Evolutionary conservation across 331 rosid genomes (phyloP), one percentile per base, ranked within the genome.

Genomic region (Quercus tomentella): DNA sequence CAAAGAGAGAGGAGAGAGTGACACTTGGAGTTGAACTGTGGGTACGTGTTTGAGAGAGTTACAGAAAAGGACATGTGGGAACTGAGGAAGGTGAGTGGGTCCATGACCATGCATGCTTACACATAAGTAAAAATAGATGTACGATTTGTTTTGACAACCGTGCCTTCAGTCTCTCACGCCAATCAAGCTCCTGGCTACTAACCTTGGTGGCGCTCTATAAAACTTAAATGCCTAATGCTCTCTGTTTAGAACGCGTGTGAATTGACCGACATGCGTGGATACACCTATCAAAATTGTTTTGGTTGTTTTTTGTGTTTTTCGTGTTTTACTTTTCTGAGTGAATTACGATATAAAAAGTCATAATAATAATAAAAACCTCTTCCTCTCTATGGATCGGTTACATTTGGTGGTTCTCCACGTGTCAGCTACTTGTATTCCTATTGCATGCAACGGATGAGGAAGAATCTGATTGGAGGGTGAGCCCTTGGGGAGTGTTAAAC

Each of bases 201-300:
- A 56, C 33, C 3, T n/a, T 56, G 72, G 4, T 74, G 66, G 67
- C 15, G 79, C 70, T 33, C 43, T 69, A 17, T 58, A 20, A 63
- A n/a, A 43, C 30, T 56, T 12, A 56, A 67, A 10, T 1, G 54
- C 54, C 17, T 12, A 75, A 67, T 72, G 35, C 63, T 4, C 25
- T 76, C 75, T 51, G 71, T 54, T 80, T 22, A 78, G 67, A 88
- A 93, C 97, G 92, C 90, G 95, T 90, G 96, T 86, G 89, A 71
- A 33, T 70, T 76, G 91, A 77, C 84, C 71, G 70, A 71, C 97
- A 90, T 92, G 93, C 97, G 92, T 87, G 94, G 80, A 73, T 87
- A 91, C 96, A 89, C 92, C 91, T 90, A 88, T 81, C 76, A 80
- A 81, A 76, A 83, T 86, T 87, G 93, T 87, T 75, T 87, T 91